These are phyloP conservation scores for Leccinum imitatum DNA, from an alignment of 768 basidiomycete species.

Conservation along the genomic window DNA sequence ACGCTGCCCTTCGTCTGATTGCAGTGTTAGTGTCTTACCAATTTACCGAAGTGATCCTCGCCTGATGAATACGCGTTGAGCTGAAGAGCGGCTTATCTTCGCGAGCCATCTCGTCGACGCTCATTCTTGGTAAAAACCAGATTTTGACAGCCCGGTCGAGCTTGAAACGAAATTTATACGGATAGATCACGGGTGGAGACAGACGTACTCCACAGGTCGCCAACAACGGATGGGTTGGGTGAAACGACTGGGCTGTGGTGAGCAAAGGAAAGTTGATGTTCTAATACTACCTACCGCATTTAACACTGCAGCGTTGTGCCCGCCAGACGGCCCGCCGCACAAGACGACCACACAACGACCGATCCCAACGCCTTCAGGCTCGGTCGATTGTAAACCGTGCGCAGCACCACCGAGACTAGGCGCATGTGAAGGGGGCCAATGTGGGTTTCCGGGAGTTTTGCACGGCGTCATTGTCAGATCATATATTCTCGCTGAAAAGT, in stretches of 20 bases:
- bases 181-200: background rate
- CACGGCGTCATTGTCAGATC: constrained; percentile 46
- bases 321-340: constrained; percentile 70
- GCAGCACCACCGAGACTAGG: constrained; percentile 65
- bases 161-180: constrained; percentile 35
- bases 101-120: constrained; percentile 42
- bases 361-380: constrained; percentile 57
- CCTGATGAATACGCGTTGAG: constrained; percentile 62
- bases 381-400: constrained; percentile 62
- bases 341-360: constrained; percentile 63
- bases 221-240: constrained; percentile 59
- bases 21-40: constrained; percentile 43
- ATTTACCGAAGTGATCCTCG: constrained; percentile 58
- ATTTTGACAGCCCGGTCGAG: constrained; percentile 76
- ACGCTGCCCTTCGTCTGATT: background rate
- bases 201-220: constrained; percentile 74
- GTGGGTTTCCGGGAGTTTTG: constrained; percentile 47
- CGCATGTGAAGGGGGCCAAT: constrained; percentile 50
- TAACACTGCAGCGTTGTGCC: constrained; percentile 68
- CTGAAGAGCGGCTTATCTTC: constrained; percentile 81
- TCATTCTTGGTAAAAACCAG: constrained; percentile 55
- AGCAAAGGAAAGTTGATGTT: constrained; percentile 1
- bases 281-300: constrained; percentile 47
- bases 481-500: constrained; percentile 69
- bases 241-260: constrained; percentile 55